These are phyloP conservation scores for Sporothrix brasiliensis DNA, from an alignment of 2,329 filamentous ascomycete genomes.

Conservation along the genomic window DNA sequence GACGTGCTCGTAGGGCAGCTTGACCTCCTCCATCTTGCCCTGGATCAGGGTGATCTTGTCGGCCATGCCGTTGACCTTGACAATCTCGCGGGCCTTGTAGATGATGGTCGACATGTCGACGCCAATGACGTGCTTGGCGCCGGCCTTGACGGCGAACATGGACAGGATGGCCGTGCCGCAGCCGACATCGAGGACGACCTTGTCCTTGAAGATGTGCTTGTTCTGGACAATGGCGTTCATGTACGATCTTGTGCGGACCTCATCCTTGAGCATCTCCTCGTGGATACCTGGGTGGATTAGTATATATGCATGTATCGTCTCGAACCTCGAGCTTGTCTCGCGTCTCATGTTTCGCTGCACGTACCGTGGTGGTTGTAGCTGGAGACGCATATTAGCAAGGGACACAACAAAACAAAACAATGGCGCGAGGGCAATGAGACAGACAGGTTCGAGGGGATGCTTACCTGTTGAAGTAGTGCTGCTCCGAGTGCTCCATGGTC, in stretches of 20 bases:
- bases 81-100: slow-evolving; percentile 96
- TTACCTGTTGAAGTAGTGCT: slow-evolving; percentile 99
- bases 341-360: slow-evolving; percentile 36
- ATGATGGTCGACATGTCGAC: slow-evolving; percentile 99
- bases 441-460: slow-evolving; percentile 26
- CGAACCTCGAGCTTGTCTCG: slow-evolving; percentile 12
- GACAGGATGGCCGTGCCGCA: slow-evolving; percentile 97
- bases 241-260: slow-evolving; percentile 94
- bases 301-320: not conserved
- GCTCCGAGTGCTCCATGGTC: slow-evolving; percentile 87
- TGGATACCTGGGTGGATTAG: slow-evolving; percentile 70
- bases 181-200: slow-evolving; percentile 92
- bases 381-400: slow-evolving; percentile 37
- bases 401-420: not conserved
- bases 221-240: slow-evolving; percentile 98
- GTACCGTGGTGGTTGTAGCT: slow-evolving; percentile 98
- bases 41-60: slow-evolving; percentile 97
- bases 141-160: slow-evolving; percentile 97
- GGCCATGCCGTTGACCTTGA: slow-evolving; percentile 84
- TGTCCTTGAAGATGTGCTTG: slow-evolving; percentile 88
- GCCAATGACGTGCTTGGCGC: slow-evolving; percentile 97
- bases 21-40: slow-evolving; percentile 99
- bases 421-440: not conserved
- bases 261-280: slow-evolving; percentile 99
- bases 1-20: slow-evolving; percentile 89